Evolutionary conservation across 805 yeast species (phyloP).

Genomic region (Brettanomyces bruxellensis): DNA sequence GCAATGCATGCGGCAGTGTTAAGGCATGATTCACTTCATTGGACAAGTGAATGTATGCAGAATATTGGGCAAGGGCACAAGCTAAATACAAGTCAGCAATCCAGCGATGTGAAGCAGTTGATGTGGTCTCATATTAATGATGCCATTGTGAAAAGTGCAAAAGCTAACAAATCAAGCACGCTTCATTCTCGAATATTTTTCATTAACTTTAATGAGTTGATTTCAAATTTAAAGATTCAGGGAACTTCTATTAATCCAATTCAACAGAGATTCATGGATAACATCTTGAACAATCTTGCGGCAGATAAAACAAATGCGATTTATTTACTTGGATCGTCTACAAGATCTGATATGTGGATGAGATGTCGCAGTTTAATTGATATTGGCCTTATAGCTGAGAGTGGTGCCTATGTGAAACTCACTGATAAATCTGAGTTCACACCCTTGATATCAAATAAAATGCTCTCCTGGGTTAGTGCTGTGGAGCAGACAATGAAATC

Average conservation of each 20-base stretch:
- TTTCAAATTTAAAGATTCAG: conserved; percentile 24
- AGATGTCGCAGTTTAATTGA: conserved; percentile 58
- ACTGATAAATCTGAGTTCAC: conserved; percentile 49
- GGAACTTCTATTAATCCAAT: conserved; percentile 35
- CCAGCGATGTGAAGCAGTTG: conserved; percentile 14
- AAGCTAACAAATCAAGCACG: conserved; percentile 17
- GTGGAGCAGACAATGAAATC: conserved; percentile 47
- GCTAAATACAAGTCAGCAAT: conserved; percentile 20
- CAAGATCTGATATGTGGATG: conserved; percentile 56
- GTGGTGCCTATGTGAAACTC: conserved; percentile 70
- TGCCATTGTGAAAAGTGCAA: neutral
- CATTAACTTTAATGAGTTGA: conserved; percentile 41
- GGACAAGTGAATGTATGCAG: conserved; percentile 56
- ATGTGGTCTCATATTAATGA: conserved; percentile 8
- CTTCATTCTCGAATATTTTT: conserved; percentile 31
- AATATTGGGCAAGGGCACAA: conserved; percentile 45
- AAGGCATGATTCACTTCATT: conserved; percentile 60
- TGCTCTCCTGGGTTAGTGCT: conserved; percentile 50
- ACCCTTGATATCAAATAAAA: conserved; percentile 47
- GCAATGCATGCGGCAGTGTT: conserved; percentile 48
- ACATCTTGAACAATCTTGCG: conserved; percentile 51
- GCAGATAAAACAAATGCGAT: conserved; percentile 54
- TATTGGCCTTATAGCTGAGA: conserved; percentile 82
- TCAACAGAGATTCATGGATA: conserved; percentile 52
- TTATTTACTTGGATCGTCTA: conserved; percentile 60